Percentiles rank a stretch among this genome's conserved stretches.
These are phyloP conservation scores for Moringa oleifera DNA, from an alignment of 345 rosid genomes.

Conservation along the genomic window DNA sequence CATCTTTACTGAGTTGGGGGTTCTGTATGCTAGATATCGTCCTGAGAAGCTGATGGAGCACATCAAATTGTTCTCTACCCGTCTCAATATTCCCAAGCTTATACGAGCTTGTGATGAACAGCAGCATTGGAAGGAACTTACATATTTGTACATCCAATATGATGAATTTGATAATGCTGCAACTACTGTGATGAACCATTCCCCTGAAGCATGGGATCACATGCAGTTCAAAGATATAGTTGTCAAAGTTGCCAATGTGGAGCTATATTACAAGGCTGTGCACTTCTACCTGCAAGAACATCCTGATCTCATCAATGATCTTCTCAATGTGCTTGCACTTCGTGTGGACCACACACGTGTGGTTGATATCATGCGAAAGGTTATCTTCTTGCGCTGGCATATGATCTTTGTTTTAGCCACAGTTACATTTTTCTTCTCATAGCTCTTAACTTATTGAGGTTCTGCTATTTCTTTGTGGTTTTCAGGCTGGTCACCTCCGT, in stretches of 20 bases:
- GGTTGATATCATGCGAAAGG: slow-evolving; percentile 98
- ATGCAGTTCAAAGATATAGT: slow-evolving; percentile 95
- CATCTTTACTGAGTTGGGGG: slow-evolving; percentile 97
- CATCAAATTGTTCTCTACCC: slow-evolving; percentile 90
- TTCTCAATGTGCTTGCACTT: slow-evolving; percentile 90
- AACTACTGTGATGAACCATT: slow-evolving; percentile 96
- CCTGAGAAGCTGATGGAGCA: slow-evolving; percentile 98
- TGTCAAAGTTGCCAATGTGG: slow-evolving; percentile 94
- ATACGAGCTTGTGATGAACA: slow-evolving; percentile 98
- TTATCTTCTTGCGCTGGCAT: slow-evolving; percentile 18
- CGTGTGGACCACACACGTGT: slow-evolving; percentile 96
- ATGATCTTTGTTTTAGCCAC: background rate
- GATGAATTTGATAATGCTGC: slow-evolving; percentile 99
- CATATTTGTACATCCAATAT: slow-evolving; percentile 82
- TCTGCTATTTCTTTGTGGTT: slow-evolving; percentile 8
- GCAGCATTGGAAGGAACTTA: slow-evolving; percentile 96
- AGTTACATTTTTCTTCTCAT: background rate
- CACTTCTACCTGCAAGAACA: slow-evolving; percentile 98
- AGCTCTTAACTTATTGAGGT: slow-evolving; percentile 6
- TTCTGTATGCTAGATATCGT: slow-evolving; percentile 94
- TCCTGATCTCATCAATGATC: slow-evolving; percentile 89
- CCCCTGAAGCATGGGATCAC: slow-evolving; percentile 99
- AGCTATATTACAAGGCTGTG: slow-evolving; percentile 92
- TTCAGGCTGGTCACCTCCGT: slow-evolving; percentile 89
- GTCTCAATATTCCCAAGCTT: slow-evolving; percentile 96